Conservation (phyloP, 768 basidiomycete species). For the Kwoniella sp. region DNA sequence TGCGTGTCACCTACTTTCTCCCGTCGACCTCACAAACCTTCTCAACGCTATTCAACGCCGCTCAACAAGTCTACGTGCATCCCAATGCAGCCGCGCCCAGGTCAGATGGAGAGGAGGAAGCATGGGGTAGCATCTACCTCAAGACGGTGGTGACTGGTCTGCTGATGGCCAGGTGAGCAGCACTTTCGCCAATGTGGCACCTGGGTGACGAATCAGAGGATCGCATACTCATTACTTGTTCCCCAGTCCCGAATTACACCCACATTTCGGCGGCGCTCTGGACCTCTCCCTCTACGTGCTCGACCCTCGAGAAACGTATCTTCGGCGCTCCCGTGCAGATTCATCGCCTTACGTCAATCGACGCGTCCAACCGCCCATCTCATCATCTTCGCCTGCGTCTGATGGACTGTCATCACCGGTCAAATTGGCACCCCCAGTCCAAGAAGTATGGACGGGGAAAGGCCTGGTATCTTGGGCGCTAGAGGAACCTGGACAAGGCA, state of each 20-base stretch:
- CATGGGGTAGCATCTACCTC: constrained; percentile 43
- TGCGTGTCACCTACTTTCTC: constrained; percentile 37
- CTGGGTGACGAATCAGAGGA: too few relatives aligned
- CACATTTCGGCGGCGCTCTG: constrained; percentile 15
- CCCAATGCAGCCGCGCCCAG: constrained; percentile 20
- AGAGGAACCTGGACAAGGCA: constrained; percentile 38
- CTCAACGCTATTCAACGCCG: constrained; percentile 25
- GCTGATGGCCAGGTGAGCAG: constrained; percentile 36
- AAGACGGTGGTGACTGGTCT: constrained; percentile 41
- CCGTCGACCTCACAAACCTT: constrained; percentile 33
- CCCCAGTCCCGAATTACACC: constrained; percentile 38
- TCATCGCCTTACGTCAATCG: constrained; percentile 16
- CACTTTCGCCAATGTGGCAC: too few relatives aligned
- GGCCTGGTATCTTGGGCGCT: constrained; percentile 40
- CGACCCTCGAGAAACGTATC: constrained; percentile 41
- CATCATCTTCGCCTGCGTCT: constrained; percentile 19
- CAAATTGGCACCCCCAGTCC: background rate
- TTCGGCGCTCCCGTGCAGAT: constrained; percentile 23
- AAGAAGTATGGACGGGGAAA: constrained; percentile 44
- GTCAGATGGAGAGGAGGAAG: constrained; percentile 22
- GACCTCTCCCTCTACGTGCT: constrained; percentile 42
- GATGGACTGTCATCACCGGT: too few relatives aligned
- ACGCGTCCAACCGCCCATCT: constrained; percentile 12
- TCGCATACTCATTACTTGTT: background rate
- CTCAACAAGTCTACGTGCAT: constrained; percentile 43